Evolutionary conservation across 805 yeast genomes (phyloP).

Genomic region (Crinitomyces ghanaensis): DNA sequence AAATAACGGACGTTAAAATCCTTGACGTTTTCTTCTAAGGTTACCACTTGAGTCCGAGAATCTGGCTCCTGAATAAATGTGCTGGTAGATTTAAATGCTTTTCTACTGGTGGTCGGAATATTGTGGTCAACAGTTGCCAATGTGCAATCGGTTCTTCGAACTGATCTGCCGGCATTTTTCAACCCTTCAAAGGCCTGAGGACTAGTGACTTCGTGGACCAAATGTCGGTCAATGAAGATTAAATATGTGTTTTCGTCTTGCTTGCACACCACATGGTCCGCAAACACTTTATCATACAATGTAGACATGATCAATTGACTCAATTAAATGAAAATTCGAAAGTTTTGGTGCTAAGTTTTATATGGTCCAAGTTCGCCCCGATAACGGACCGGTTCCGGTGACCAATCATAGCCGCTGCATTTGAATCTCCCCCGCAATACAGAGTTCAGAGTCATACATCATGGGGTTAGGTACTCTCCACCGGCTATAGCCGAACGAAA

Average conservation of each 20-base stretch:
- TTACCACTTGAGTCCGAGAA: conserved; percentile 82
- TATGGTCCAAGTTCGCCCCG: too few relatives aligned
- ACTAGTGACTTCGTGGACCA: conserved; percentile 97
- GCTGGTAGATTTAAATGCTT: conserved; percentile 55
- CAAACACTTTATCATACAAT: conserved; percentile 91
- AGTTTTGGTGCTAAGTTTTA: too few relatives aligned
- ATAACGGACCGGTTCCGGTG: too few relatives aligned
- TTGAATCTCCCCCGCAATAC: too few relatives aligned
- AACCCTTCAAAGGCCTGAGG: conserved; percentile 99
- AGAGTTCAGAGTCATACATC: too few relatives aligned
- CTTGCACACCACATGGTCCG: conserved; percentile 84
- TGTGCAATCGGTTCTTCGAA: conserved; percentile 86
- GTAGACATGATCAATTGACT: too few relatives aligned
- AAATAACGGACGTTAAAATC: conserved; percentile 83
- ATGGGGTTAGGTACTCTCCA: too few relatives aligned
- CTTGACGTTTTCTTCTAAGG: conserved; percentile 86
- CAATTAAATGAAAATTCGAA: too few relatives aligned
- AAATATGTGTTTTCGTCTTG: conserved; percentile 78
- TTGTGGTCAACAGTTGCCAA: conserved; percentile 95
- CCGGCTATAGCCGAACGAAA: too few relatives aligned
- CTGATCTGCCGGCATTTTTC: conserved; percentile 72
- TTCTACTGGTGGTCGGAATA: conserved; percentile 89
- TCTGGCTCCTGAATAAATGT: conserved; percentile 84
- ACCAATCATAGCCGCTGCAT: too few relatives aligned
- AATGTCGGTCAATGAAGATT: conserved; percentile 89